Conservation (phyloP, 2,329 filamentous ascomycete species). For the Colletotrichum karsti region DNA sequence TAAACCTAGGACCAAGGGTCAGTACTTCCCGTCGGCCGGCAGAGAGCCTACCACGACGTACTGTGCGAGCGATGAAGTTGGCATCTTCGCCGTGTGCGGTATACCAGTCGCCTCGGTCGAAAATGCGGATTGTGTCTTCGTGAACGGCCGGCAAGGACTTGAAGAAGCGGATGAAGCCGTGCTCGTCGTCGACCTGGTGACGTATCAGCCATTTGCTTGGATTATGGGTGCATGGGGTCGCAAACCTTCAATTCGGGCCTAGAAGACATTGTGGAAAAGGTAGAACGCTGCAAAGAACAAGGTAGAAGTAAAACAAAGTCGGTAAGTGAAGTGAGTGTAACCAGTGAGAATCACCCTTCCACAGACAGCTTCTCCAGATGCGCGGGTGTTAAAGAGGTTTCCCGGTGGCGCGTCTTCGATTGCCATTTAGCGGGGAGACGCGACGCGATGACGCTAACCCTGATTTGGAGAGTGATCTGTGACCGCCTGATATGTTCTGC, state of each 20-base stretch:
- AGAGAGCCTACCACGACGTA: conserved; percentile 44
- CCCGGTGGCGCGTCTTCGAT: conserved; percentile 15
- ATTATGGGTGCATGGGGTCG: conserved; percentile 8
- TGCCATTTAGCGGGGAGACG: conserved; percentile 20
- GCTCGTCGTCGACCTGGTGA: conserved; percentile 88
- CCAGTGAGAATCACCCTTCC: not conserved
- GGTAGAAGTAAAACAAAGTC: not conserved
- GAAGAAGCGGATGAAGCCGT: conserved; percentile 96
- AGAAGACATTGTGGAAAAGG: conserved; percentile 67
- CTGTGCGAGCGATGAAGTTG: conserved; percentile 81
- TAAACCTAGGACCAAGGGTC: conserved; percentile 71
- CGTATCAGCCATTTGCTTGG: not conserved
- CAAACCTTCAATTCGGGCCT: conserved; percentile 75
- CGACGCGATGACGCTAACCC: conserved; percentile 28
- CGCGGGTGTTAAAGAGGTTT: conserved; percentile 20
- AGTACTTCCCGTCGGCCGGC: not conserved
- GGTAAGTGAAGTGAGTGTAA: not conserved
- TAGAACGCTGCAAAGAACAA: not conserved
- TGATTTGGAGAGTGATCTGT: not conserved
- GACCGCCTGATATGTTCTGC: not conserved
- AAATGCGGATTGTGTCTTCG: conserved; percentile 84
- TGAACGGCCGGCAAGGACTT: conserved; percentile 79
- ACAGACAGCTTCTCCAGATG: not conserved
- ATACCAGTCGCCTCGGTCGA: conserved; percentile 95
- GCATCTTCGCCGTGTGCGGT: conserved; percentile 92